Conservation (phyloP, 805 yeast genomes). For the Saturnispora silvae region DNA sequence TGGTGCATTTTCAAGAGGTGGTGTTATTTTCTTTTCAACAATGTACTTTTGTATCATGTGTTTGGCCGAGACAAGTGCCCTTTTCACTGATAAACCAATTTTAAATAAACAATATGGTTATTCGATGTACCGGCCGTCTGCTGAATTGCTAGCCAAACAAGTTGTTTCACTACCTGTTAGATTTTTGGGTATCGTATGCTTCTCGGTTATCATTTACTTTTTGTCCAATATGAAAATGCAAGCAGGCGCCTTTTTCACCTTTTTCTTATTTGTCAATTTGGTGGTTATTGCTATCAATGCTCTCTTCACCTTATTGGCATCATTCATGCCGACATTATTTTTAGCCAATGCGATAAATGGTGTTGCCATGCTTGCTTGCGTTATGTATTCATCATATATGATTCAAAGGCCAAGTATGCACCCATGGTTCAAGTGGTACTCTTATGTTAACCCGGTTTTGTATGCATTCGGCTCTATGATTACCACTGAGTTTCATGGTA, state of each 20-base stretch:
- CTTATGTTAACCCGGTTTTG: conserved; percentile 37
- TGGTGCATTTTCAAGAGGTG: conserved; percentile 56
- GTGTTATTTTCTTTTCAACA: conserved; percentile 49
- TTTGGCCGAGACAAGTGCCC: conserved; percentile 48
- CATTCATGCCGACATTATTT: conserved; percentile 37
- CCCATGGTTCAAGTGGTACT: conserved; percentile 54
- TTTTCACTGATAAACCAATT: conserved; percentile 53
- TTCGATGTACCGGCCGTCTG: conserved; percentile 53
- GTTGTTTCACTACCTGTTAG: conserved; percentile 49
- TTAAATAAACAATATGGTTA: conserved; percentile 55
- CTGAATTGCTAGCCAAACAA: conserved; percentile 49
- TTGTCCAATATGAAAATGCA: conserved; percentile 39
- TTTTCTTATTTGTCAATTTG: conserved; percentile 30
- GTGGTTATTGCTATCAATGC: conserved; percentile 37
- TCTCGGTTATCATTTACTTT: conserved; percentile 41
- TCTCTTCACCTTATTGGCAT: conserved; percentile 44
- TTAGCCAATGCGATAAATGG: conserved; percentile 55
- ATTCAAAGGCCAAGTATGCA: conserved; percentile 48
- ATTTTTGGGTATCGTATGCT: conserved; percentile 36
- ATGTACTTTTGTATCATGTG: conserved; percentile 52
- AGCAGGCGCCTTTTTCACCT: conserved; percentile 47
- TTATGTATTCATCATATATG: conserved; percentile 56
- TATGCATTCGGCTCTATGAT: conserved; percentile 45
- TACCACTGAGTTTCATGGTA: conserved; percentile 45
- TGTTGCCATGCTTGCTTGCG: conserved; percentile 36